Conservation (phyloP, 257 asterid species). For the Solanum etuberosum region DNA sequence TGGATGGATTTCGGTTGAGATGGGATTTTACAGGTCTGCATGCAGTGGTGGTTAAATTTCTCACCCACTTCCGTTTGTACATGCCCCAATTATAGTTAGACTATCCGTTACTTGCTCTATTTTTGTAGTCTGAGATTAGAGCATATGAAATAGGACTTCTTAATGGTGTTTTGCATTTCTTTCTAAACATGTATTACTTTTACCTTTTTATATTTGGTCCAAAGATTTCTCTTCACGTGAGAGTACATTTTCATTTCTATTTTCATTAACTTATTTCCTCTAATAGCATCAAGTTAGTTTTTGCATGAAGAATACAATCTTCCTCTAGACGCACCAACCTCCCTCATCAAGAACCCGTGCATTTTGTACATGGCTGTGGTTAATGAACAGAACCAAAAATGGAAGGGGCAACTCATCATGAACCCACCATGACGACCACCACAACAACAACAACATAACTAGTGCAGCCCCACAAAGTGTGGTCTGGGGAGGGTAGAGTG, state of each 20-base stretch:
- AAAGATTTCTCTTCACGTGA: background rate
- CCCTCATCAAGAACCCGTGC: background rate
- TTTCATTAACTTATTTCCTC: background rate
- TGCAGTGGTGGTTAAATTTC: background rate
- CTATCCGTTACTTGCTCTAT: background rate
- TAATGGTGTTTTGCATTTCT: background rate
- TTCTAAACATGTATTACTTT: background rate
- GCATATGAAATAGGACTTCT: background rate
- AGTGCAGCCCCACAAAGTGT: background rate
- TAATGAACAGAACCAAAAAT: background rate
- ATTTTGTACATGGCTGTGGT: background rate
- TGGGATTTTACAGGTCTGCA: background rate
- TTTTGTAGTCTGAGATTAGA: background rate
- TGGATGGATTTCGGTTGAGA: background rate
- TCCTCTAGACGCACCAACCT: background rate
- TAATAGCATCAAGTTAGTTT: background rate
- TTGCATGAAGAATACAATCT: background rate
- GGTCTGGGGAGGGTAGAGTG: background rate
- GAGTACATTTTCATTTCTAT: background rate
- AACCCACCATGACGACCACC: background rate
- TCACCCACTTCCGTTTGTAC: background rate
- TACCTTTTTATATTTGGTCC: background rate
- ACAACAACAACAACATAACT: background rate
- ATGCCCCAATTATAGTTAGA: background rate
- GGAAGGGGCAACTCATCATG: background rate